Evolutionary conservation across 2,329 filamentous ascomycete genomes (phyloP).

Genomic region (Didymella glomerata): DNA sequence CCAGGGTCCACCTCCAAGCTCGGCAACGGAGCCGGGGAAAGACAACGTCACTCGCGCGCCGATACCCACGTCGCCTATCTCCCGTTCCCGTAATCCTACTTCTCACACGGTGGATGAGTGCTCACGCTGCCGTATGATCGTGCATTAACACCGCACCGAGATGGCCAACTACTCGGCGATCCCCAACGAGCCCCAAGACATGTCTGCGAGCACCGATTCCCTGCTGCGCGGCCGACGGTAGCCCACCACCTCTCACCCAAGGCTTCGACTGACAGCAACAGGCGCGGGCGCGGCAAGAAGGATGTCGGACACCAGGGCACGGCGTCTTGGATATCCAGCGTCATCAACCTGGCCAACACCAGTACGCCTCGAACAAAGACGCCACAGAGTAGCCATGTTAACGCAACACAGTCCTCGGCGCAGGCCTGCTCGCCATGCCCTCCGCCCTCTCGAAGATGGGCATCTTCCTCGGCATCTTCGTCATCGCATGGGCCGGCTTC

Average conservation of each 20-base stretch:
- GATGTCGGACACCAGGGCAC: conserved; percentile 74
- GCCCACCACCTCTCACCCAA: not conserved
- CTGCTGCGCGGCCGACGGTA: conserved; percentile 51
- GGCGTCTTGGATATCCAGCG: conserved; percentile 88
- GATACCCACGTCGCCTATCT: conserved; percentile 2
- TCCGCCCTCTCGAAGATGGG: conserved; percentile 95
- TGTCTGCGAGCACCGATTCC: conserved; percentile 54
- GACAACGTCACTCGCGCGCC: conserved; percentile 24
- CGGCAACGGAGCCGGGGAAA: not conserved
- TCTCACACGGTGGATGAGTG: too few relatives aligned
- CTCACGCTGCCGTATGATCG: too few relatives aligned
- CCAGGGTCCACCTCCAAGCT: not conserved
- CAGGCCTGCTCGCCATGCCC: conserved; percentile 95
- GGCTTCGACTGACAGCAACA: conserved; percentile 44
- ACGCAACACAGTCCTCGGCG: conserved; percentile 77
- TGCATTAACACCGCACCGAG: conserved; percentile 26
- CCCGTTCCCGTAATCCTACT: too few relatives aligned
- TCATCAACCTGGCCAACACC: conserved; percentile 95
- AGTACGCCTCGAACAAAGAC: conserved; percentile 64
- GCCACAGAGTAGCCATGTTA: conserved; percentile 4
- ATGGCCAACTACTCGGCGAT: conserved; percentile 61
- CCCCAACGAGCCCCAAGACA: conserved; percentile 50
- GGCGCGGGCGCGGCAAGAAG: conserved; percentile 71
- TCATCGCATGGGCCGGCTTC: conserved; percentile 90
- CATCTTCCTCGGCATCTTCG: conserved; percentile 80